Percentiles rank a stretch among this genome's conserved stretches.
Evolutionary conservation across 108 stramenopile species (phyloP).

Genomic region (Cyclotella sp.): DNA sequence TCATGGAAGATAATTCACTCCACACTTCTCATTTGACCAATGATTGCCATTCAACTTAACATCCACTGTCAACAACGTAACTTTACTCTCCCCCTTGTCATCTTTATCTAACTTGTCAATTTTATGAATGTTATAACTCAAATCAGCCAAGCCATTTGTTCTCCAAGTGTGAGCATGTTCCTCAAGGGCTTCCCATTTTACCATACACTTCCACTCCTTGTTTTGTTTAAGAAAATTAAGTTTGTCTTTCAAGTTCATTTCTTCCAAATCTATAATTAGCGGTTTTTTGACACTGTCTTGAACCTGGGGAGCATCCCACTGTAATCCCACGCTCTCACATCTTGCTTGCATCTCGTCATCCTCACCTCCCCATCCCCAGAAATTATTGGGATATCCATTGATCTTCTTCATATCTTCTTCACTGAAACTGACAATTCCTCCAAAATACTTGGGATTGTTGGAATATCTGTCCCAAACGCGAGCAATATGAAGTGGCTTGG

Average conservation of each 20-base stretch:
- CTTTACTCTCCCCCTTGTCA: slow-evolving; percentile 52
- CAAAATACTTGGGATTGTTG: slow-evolving; percentile 97
- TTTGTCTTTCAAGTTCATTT: slow-evolving; percentile 80
- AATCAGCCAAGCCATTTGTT: slow-evolving; percentile 88
- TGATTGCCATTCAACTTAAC: slow-evolving; percentile 92
- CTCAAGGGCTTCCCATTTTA: slow-evolving; percentile 95
- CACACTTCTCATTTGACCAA: slow-evolving; percentile 90
- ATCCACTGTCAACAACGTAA: slow-evolving; percentile 89
- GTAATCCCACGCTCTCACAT: slow-evolving; percentile 68
- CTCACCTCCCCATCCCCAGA: slow-evolving; percentile 99
- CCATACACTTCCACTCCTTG: slow-evolving; percentile 96
- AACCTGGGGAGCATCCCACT: slow-evolving; percentile 69
- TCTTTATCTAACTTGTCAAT: slow-evolving; percentile 59
- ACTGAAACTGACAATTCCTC: slow-evolving; percentile 94
- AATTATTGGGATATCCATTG: slow-evolving; percentile 98
- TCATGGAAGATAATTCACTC: slow-evolving; percentile 62
- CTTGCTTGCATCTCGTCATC: slow-evolving; percentile 98
- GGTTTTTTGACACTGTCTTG: slow-evolving; percentile 9
- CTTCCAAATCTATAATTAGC: slow-evolving; percentile 74
- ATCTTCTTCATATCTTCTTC: slow-evolving; percentile 84
- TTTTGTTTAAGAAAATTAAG: slow-evolving; percentile 72
- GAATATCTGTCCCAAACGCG: slow-evolving; percentile 97
- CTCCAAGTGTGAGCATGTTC: slow-evolving; percentile 94
- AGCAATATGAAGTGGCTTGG: slow-evolving; percentile 93
- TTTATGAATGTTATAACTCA: slow-evolving; percentile 76